phyloP scores from a whole-genome alignment of 192 early-diverging fungal genomes.

The Paraglomus occultum region DNA sequence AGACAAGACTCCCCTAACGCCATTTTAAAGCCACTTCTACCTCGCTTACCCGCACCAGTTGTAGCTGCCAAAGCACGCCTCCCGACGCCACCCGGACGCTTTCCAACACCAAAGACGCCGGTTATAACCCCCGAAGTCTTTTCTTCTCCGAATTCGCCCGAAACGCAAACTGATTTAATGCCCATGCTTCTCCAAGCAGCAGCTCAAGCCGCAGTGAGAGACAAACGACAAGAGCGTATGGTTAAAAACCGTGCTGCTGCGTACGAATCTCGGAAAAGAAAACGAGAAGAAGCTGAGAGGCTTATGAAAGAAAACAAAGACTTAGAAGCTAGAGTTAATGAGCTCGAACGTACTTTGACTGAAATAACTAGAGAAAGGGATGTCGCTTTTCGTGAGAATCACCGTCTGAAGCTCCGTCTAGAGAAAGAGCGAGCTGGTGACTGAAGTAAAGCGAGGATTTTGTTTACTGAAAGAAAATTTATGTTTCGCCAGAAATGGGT shows the following conservation, averaged over 20 bases:
- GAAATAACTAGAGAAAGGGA: slow-evolving; percentile 4
- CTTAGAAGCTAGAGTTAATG: slow-evolving; percentile 4
- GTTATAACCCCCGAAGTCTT: background rate
- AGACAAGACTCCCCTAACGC: slow-evolving; percentile 1
- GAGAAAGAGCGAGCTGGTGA: background rate
- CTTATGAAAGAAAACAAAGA: slow-evolving; percentile 16
- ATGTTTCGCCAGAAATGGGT: no score
- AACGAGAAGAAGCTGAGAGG: slow-evolving; percentile 27
- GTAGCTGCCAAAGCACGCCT: background rate
- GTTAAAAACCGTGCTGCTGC: slow-evolving; percentile 29
- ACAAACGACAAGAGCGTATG: slow-evolving; percentile 28
- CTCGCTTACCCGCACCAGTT: background rate
- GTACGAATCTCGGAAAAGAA: slow-evolving; percentile 27
- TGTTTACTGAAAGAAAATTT: no score
- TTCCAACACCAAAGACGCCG: background rate
- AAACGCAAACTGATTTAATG: slow-evolving; percentile 18
- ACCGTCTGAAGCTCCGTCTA: background rate
- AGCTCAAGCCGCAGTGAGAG: slow-evolving; percentile 16
- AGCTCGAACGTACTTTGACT: slow-evolving; percentile 8
- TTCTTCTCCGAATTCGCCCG: background rate
- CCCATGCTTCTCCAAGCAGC: slow-evolving; percentile 26
- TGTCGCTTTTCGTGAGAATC: background rate
- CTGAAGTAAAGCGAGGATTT: no score
- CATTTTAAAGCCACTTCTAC: slow-evolving; percentile 21
- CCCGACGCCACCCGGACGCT: background rate